A percentile compares a stretch with the other conserved stretches of the same genome.
Evolutionary conservation across 768 basidiomycete species (phyloP).

Genomic region (Leccinum barrowsii): DNA sequence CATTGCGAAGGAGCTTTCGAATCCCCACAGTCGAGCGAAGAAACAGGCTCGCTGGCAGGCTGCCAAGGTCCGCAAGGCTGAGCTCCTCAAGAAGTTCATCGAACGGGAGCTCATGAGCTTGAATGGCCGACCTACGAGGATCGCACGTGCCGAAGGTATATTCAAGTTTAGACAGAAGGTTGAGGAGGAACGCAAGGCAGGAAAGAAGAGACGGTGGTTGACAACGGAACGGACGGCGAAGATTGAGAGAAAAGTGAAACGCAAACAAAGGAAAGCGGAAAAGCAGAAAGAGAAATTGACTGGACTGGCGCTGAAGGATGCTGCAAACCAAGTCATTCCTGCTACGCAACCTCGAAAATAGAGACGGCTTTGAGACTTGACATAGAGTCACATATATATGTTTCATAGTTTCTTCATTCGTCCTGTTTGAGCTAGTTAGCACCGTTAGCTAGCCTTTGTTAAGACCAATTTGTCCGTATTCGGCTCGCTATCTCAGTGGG

Average conservation of each 20-base stretch:
- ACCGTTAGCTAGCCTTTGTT: background rate
- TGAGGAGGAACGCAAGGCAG: slow-evolving; percentile 53
- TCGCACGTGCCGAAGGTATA: slow-evolving; percentile 69
- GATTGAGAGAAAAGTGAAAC: slow-evolving; percentile 32
- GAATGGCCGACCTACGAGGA: slow-evolving; percentile 56
- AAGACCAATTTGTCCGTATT: background rate
- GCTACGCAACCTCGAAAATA: slow-evolving; percentile 10
- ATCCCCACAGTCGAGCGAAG: slow-evolving; percentile 80
- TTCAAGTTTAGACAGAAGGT: slow-evolving; percentile 69
- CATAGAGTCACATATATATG: background rate
- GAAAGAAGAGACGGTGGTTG: slow-evolving; percentile 55
- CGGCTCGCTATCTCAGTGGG: background rate
- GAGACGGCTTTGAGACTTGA: background rate
- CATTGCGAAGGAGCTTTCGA: slow-evolving; percentile 67
- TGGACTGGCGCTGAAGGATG: slow-evolving; percentile 49
- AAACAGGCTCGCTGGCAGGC: slow-evolving; percentile 75
- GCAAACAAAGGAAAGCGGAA: slow-evolving; percentile 41
- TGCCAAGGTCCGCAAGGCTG: slow-evolving; percentile 43
- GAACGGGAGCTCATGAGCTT: slow-evolving; percentile 51
- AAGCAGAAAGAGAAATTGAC: slow-evolving; percentile 53
- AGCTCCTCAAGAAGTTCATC: slow-evolving; percentile 51
- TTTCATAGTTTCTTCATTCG: background rate
- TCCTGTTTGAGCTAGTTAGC: background rate
- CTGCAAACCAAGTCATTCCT: slow-evolving; percentile 61
- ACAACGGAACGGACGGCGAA: slow-evolving; percentile 37